Evolutionary conservation across 163 green algal species (phyloP).

Genomic region (Chloromonas sp.): DNA sequence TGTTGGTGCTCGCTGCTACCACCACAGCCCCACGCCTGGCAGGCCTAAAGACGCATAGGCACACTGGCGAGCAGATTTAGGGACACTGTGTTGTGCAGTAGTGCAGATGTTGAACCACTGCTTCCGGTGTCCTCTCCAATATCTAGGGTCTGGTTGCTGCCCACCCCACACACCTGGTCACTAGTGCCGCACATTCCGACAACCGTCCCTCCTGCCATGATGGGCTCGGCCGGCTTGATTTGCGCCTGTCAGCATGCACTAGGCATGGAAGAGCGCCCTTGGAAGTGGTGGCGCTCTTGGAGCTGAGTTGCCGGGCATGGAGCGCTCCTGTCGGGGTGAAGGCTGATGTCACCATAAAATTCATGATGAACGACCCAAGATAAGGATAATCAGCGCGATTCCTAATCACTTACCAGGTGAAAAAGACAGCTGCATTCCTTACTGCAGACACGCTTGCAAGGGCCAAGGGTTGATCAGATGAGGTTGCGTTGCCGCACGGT

Average conservation of each 20-base stretch:
- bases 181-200: no score
- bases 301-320: not conserved
- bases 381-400: not conserved
- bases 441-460: not conserved
- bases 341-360: not conserved
- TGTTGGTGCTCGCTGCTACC: not conserved
- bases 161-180: not conserved
- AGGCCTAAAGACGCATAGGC: no score
- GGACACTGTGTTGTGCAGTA: not conserved
- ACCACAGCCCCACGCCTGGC: not conserved
- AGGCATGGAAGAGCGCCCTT: not conserved
- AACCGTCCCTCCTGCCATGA: not conserved
- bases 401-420: not conserved
- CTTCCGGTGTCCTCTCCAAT: not conserved
- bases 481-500: no score
- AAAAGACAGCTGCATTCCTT: not conserved
- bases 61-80: no score
- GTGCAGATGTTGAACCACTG: not conserved
- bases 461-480: no score
- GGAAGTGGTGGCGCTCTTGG: not conserved
- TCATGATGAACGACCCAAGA: not conserved
- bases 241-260: no score
- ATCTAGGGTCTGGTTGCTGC: not conserved
- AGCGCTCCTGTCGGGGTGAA: not conserved
- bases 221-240: not conserved